These are phyloP conservation scores for Penicillium sp. DNA, from an alignment of 2,329 filamentous ascomycete species.

Conservation along the genomic window DNA sequence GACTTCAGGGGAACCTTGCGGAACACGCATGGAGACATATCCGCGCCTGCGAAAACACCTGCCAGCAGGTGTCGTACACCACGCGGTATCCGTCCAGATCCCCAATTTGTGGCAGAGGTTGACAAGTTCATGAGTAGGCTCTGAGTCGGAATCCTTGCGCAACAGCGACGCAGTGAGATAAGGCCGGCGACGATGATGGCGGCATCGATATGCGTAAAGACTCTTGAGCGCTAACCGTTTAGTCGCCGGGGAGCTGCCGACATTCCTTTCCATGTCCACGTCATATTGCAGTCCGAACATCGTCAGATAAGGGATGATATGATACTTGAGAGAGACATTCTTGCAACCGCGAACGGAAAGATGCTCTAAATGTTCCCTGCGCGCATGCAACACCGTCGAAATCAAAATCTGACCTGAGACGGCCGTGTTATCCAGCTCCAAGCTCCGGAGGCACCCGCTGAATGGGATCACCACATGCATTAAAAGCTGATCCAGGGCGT, in stretches of 20 bases:
- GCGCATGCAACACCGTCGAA: slow-evolving; percentile 55
- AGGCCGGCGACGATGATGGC: slow-evolving; percentile 61
- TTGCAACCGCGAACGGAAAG: slow-evolving; percentile 64
- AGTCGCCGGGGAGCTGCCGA: slow-evolving; percentile 31
- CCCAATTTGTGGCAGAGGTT: slow-evolving; percentile 59
- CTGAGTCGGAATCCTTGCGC: slow-evolving; percentile 60
- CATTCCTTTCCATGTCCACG: slow-evolving; percentile 46
- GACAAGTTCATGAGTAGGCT: slow-evolving; percentile 62
- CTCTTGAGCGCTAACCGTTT: slow-evolving; percentile 57
- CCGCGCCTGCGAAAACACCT: slow-evolving; percentile 58
- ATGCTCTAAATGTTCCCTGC: slow-evolving; percentile 58
- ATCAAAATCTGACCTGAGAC: slow-evolving; percentile 60
- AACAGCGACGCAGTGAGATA: slow-evolving; percentile 58
- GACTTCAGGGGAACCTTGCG: slow-evolving; percentile 57
- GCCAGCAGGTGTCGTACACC: slow-evolving; percentile 60
- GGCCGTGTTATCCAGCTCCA: slow-evolving; percentile 63
- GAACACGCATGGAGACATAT: slow-evolving; percentile 57
- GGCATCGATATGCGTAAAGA: slow-evolving; percentile 62
- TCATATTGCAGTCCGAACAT: slow-evolving; percentile 48
- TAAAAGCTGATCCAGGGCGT: slow-evolving; percentile 60
- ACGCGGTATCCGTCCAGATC: slow-evolving; percentile 63
- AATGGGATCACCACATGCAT: slow-evolving; percentile 58
- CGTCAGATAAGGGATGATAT: slow-evolving; percentile 60
- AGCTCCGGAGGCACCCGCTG: slow-evolving; percentile 56
- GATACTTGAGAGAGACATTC: slow-evolving; percentile 65